Evolutionary conservation across 1,139 yeast species (phyloP).

Genomic region (Meyerozyma athensensis): DNA sequence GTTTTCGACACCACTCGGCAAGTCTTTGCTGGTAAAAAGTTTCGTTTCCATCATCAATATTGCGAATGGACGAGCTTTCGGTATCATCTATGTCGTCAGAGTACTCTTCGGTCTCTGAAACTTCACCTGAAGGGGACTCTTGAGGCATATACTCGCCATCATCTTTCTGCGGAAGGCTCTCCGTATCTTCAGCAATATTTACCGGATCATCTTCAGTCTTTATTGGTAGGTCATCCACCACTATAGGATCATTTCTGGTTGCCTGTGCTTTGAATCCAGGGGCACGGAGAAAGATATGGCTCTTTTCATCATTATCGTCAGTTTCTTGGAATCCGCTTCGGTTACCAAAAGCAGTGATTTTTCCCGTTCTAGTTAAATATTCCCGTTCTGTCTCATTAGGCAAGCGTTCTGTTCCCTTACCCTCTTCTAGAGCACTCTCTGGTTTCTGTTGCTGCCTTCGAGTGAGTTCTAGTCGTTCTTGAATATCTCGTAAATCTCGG

Average conservation of each 20-base stretch:
- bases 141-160: background rate
- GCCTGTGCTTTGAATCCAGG: slow-evolving; percentile 31
- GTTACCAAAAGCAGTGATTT: slow-evolving; percentile 89
- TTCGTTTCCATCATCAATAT: slow-evolving; percentile 81
- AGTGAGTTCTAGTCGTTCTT: slow-evolving; percentile 41
- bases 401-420: slow-evolving; percentile 21
- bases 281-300: slow-evolving; percentile 31
- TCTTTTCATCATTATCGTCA: slow-evolving; percentile 14
- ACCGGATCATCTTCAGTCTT: slow-evolving; percentile 3
- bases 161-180: background rate
- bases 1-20: slow-evolving; percentile 49
- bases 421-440: slow-evolving; percentile 17
- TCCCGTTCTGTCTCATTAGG: slow-evolving; percentile 78
- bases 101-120: background rate
- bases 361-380: slow-evolving; percentile 80
- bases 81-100: slow-evolving; percentile 6
- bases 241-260: background rate
- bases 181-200: slow-evolving; percentile 1
- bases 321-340: slow-evolving; percentile 44
- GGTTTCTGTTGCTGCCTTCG: slow-evolving; percentile 17
- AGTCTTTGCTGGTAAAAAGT: slow-evolving; percentile 54
- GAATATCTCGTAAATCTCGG: slow-evolving; percentile 65
- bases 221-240: slow-evolving; percentile 1
- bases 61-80: slow-evolving; percentile 16
- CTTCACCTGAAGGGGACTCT: no score